Evolutionary conservation across 2,329 filamentous ascomycete genomes (phyloP), one percentile per base, ranked within the genome.

Genomic region (Drechslerella coelobrocha): DNA sequence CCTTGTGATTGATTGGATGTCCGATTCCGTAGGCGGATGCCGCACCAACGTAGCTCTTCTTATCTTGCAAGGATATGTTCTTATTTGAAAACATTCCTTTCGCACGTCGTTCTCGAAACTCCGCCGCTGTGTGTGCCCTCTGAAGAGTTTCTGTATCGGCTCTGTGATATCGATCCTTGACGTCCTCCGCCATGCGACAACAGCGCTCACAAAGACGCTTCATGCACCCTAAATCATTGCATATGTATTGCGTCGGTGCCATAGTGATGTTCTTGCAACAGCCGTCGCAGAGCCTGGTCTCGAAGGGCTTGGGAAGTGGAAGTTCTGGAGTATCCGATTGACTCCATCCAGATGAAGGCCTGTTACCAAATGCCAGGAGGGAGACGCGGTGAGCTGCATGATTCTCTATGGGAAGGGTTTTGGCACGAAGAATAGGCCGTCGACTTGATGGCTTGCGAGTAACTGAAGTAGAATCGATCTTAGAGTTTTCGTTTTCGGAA

Each of bases 191-290:
- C 47, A 71, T 71, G 19, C 45, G 41, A 31, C 63, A 63, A 55
- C 66, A 71, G 45, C 54, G 47, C n/a, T 51, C 48, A 14, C 66
- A 71, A 9, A 71, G 17, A 5, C 59, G 66, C 39, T 60, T 62
- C 7, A 19, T 31, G 39, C 66, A 71, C 3, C 52, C 66, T 9
- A 45, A n/a, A 39, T 71, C 53, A 21, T 53, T 71, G 17, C 66
- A 71, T 2, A 59, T 39, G 19, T 71, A 71, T 24, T 71, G 66
- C 19, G 26, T 60, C 17, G 61, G 57, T 34, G 59, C 37, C 9
- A 71, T n/a, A 19, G 66, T 71, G 3, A 71, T 59, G 26, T 63
- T 54, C 51, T 54, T 56, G 24, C 62, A 23, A n/a, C 66, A 71
- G 19, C 66, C 66, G 14, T 48, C 55, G 39, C 66, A 71, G 2